Percentiles rank a stretch among this genome's conserved stretches.
Conservation (phyloP, 305 asterid species). For the Fraxinus platypoda region DNA sequence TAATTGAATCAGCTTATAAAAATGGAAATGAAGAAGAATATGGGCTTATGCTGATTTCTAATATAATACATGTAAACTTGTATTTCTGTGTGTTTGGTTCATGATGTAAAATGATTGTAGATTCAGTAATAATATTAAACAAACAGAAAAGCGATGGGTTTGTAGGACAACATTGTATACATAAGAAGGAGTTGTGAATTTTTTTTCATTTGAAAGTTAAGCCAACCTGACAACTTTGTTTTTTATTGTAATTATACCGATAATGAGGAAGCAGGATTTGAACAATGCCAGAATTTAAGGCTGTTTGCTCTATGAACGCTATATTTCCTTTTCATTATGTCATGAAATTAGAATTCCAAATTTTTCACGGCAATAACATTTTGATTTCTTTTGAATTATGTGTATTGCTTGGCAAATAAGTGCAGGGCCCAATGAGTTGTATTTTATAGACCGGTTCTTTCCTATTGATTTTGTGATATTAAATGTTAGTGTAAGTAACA, state of each 20-base stretch:
- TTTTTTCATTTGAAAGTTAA: background rate
- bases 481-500: background rate
- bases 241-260: background rate
- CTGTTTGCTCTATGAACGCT: background rate
- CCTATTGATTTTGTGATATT: background rate
- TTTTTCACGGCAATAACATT: background rate
- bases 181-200: background rate
- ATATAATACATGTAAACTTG: background rate
- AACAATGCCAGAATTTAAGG: background rate
- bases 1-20: background rate
- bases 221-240: background rate
- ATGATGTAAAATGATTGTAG: background rate
- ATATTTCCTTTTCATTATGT: background rate
- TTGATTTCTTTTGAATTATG: background rate
- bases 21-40: background rate
- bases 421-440: background rate
- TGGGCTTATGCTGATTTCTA: background rate
- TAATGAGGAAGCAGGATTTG: background rate
- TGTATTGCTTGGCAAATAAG: background rate
- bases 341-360: background rate
- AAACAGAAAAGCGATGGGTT: background rate
- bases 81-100: background rate
- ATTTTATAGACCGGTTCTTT: background rate
- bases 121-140: background rate
- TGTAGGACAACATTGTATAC: background rate